Evolutionary conservation across 305 asterid genomes (phyloP), one percentile per base, ranked within the genome.

Genomic region (Andrographis paniculata): DNA sequence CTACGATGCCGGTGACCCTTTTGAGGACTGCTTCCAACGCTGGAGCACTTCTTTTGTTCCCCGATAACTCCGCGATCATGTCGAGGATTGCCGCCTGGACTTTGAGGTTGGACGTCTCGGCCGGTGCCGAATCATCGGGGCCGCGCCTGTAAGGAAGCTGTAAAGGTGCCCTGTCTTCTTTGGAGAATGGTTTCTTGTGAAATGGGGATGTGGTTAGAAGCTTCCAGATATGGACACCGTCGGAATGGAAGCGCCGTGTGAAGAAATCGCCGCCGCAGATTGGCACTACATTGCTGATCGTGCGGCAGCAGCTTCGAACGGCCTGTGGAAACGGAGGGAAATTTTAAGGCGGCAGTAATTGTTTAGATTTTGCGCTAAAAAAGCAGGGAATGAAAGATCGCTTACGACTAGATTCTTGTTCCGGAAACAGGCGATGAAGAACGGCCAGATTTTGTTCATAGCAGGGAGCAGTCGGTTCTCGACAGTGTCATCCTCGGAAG

Each of bases 201-300:
- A 76, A 91, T 6, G 99, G 99, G 4, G 99, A 83, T 24, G 84
- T 56, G 79, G 61, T 75, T 9, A 86, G 80, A 45, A 86, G 77
- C 57, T 69, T 86, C 96, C 95, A 91, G 45, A 91, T 59, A 79
- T 91, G 89, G 68, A 28, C n/a, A 20, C 96, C 99, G 20, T 91
- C 95, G 0, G 76, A 38, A 15, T 64, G 80, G 50, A 91, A 83
- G 20, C 99, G 95, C n/a, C 99, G 94, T 33, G 94, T 56, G 48
- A 91, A 91, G 93, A 91, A 91, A 30, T 91, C 84, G 12, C 99
- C 99, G 2, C 99, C 99, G n/a, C 99, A 73, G 19, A 73, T 68
- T 56, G 68, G 88, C 23, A 91, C 82, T 9, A 72, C 66, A 2
- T 36, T 71, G 67, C 75, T 67, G 60, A 86, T 77, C 12, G 84